phyloP scores from a whole-genome alignment of 768 basidiomycete genomes.

The Tulasnella sp. region DNA sequence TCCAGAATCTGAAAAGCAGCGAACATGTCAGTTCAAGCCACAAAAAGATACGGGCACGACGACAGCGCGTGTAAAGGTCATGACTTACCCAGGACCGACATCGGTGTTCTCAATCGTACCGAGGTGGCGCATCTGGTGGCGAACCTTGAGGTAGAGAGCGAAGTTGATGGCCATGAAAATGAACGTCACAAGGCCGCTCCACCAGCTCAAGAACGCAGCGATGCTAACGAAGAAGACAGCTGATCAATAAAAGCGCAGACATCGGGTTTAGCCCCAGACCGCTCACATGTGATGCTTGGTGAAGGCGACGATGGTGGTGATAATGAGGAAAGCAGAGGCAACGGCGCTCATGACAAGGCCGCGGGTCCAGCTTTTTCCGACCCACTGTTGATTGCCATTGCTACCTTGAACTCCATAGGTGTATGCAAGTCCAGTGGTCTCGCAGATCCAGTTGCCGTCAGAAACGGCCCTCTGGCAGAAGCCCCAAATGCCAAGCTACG shows the following conservation, averaged over 20 bases:
- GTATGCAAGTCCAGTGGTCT: constrained; percentile 3
- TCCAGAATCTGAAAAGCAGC: constrained; percentile 41
- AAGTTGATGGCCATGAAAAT: constrained; percentile 71
- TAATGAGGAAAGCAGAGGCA: constrained; percentile 44
- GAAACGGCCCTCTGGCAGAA: not conserved
- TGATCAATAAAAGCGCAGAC: not conserved
- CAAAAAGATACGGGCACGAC: constrained; percentile 1
- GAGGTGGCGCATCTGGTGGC: constrained; percentile 45
- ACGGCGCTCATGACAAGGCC: constrained; percentile 7
- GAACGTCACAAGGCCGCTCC: constrained; percentile 55
- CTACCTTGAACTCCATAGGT: not conserved
- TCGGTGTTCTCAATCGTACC: constrained; percentile 36
- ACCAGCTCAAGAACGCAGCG: constrained; percentile 43
- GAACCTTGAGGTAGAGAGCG: constrained; percentile 52
- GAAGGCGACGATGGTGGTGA: constrained; percentile 53
- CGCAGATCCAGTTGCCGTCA: not conserved
- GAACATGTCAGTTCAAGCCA: not conserved
- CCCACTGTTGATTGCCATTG: not conserved
- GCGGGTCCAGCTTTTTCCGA: not conserved
- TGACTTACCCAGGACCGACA: constrained; percentile 48
- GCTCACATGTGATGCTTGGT: constrained; percentile 41
- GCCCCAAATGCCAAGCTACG: constrained; percentile 12
- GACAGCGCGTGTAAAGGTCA: not conserved
- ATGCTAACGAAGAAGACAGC: constrained; percentile 17
- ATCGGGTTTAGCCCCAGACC: constrained; percentile 20